Base-by-base conservation (phyloP, 306 rosid genomes). In the Sicyos edulis region DNA sequence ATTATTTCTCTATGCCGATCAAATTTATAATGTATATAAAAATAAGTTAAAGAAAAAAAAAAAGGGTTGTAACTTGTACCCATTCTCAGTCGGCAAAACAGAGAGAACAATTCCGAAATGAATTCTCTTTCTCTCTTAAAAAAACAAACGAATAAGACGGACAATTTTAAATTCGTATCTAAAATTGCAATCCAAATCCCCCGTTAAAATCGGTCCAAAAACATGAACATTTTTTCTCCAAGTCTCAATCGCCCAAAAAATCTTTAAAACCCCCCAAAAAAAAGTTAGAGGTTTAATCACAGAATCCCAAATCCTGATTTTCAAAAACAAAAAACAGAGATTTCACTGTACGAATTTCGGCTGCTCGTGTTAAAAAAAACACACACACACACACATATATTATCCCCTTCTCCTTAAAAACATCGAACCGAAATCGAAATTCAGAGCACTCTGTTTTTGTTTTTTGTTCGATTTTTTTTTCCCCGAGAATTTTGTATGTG, bases 401-500 rank as follows among this genome's bases (percentile, higher is more conserved):
- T n/a, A 29, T 52, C 14, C 4, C 4, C n/a, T 29, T 32, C 4
- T n/a, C 12, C 8, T 7, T 42, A 42, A 57, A 4, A 55, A 37
- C 44, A 32, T 32, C 44, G 44, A 37, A 37, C 44, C 44, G 0
- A 37, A 6, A 37, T 37, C 7, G 6, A 37, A 37, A 37, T 5
- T 37, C 44, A 37, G 44, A 37, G 44, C 44, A 7, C 44, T 37
- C 44, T 37, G 44, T 37, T 37, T 37, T 7, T 37, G 44, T 37
- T 21, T 19, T 21, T 32, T 49, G 8, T 57, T 85, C 44, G 83
- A 83, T 37, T 37, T 37, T 37, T 37, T 5, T 32, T 32, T 32
- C 4, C 37, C 44, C 44, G 44, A 37, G 44, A 8, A 37, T 37
- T 37, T 81, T 79, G 74, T 81, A 79, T 79, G 85, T 85, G 78